Evolutionary conservation across 2,329 filamentous ascomycete species (phyloP).

Genomic region (Monilinia laxa): DNA sequence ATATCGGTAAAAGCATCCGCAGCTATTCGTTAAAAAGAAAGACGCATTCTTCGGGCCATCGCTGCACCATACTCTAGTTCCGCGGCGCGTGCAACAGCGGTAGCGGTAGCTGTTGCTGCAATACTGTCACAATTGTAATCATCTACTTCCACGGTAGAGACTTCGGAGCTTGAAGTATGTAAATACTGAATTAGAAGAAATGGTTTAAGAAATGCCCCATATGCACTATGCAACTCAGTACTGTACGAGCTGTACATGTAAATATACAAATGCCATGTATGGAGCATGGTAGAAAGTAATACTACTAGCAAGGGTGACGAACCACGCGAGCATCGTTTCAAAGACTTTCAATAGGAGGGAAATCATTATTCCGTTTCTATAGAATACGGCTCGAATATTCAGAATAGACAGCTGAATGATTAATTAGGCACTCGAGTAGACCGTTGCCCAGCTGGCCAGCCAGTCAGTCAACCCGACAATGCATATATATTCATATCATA

Average conservation of each 20-base stretch:
- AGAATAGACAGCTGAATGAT: not conserved
- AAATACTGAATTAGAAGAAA: not conserved
- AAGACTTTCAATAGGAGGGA: slow-evolving; percentile 8
- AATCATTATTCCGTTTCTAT: slow-evolving; percentile 21
- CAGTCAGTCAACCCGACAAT: not conserved
- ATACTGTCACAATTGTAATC: slow-evolving; percentile 4
- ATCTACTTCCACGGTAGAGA: slow-evolving; percentile 47
- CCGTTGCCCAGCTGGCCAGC: not conserved
- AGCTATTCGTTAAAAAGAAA: not conserved
- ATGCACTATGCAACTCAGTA: slow-evolving; percentile 1
- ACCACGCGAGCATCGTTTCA: slow-evolving; percentile 2
- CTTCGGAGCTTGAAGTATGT: slow-evolving; percentile 16
- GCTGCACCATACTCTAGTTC: slow-evolving; percentile 86
- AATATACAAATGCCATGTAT: too few relatives aligned
- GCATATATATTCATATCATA: not conserved
- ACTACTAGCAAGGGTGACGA: slow-evolving; percentile 12
- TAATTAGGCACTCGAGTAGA: not conserved
- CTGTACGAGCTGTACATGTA: too few relatives aligned
- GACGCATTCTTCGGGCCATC: slow-evolving; percentile 83
- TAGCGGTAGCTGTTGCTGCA: slow-evolving; percentile 29
- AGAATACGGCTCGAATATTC: slow-evolving; percentile 13
- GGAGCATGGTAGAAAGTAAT: too few relatives aligned
- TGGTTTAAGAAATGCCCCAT: slow-evolving; percentile 3
- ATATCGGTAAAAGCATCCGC: slow-evolving; percentile 6
- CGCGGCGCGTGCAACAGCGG: slow-evolving; percentile 48